Evolutionary conservation across 2,329 filamentous ascomycete genomes (phyloP).

Genomic region (Elsinoe ampelina): DNA sequence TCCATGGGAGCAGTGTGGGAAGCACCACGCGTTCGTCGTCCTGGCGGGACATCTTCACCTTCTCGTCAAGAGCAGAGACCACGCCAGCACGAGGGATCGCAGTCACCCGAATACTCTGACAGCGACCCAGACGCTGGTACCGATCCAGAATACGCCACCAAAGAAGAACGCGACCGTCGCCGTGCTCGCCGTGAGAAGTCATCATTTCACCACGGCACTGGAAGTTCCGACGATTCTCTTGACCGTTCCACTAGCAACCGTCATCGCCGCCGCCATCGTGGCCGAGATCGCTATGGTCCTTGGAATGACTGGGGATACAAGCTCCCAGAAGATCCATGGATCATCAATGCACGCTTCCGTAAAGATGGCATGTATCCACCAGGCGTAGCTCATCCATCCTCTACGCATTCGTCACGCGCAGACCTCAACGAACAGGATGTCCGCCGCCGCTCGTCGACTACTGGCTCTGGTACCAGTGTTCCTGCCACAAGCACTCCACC

Average conservation of each 20-base stretch:
- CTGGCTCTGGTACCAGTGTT: constrained; percentile 18
- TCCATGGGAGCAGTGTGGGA: constrained; percentile 89
- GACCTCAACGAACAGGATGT: constrained; percentile 29
- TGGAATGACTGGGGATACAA: constrained; percentile 57
- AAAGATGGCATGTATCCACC: constrained; percentile 64
- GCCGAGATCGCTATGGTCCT: constrained; percentile 34
- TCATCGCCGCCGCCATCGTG: constrained; percentile 25
- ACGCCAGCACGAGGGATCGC: constrained; percentile 18
- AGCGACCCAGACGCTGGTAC: constrained; percentile 30
- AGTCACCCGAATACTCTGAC: constrained; percentile 31
- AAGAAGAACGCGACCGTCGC: constrained; percentile 28
- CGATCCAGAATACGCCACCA: constrained; percentile 30
- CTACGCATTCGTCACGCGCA: constrained; percentile 40
- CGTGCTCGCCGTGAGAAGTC: constrained; percentile 14
- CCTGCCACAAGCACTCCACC: constrained; percentile 8
- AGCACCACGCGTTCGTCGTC: constrained; percentile 35
- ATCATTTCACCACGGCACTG: constrained; percentile 11
- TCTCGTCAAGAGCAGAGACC: constrained; percentile 29
- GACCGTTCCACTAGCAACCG: constrained; percentile 12
- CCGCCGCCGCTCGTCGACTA: constrained; percentile 22
- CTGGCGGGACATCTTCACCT: constrained; percentile 31
- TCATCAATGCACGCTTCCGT: constrained; percentile 80
- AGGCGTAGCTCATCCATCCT: constrained; percentile 40
- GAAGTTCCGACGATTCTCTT: constrained; percentile 17
- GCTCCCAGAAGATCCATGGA: constrained; percentile 90